Base-by-base conservation (phyloP, 768 basidiomycete species). In the Mycena epipterygia region DNA sequence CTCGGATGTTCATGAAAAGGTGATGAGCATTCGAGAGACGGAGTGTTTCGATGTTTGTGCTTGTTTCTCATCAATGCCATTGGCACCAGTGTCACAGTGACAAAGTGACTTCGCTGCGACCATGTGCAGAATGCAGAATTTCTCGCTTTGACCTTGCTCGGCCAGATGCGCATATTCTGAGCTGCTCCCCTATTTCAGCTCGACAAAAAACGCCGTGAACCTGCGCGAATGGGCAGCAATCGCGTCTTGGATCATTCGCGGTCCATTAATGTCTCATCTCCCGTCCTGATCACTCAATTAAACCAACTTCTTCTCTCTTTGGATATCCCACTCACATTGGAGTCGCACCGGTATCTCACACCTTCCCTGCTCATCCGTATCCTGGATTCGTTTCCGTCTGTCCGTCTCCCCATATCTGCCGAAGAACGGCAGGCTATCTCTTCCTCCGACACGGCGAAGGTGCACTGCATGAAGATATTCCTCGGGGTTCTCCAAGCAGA, bases 391-490 rank as follows among this genome's bases (percentile, higher is more conserved):
- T 79, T 94, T 48, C 81, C 93, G 41, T 77, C 80, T 25, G 76
- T 81, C 8, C 88, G 89, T 29, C 87, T 94, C 12, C 88, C 89
- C 3, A 82, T 89, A 14, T 63, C 80, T 25, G 44, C 66, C n/a
- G 48, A 55, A 14, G 49, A 74, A 19, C 70, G 72, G 60, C 70
- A n/a, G 6, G 72, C 17, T 49, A 75, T 23, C 35, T 74, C 9
- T 55, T 77, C 23, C 76, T 78, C 60, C 48, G 67, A 65, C 64
- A 71, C 66, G 1, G 81, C 84, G 11, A 89, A 89, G 73, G 78
- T 92, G 1, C 87, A 91, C 53, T 88, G 87, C 35, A 90, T 92
- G 84, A 93, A 94, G 74, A 83, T 94, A 4, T 91, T 95, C 64
- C 84, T 95, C 9, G 93, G 93, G 1, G 87, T 93, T 8, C 83